These are phyloP conservation scores for Platanthera guangdongensis DNA, from an alignment of 106 monocot species.

Conservation along the genomic window DNA sequence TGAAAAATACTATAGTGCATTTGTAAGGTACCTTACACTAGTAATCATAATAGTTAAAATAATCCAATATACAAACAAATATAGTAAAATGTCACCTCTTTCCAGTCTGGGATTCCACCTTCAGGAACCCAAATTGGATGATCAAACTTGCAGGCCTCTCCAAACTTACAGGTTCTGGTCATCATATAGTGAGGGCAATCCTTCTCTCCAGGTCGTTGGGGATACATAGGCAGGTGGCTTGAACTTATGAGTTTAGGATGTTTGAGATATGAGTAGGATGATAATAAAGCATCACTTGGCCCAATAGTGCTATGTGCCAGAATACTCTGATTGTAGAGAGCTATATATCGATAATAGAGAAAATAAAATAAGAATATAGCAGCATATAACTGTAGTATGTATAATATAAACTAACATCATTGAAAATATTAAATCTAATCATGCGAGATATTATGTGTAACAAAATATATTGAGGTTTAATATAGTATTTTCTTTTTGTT, in stretches of 20 bases:
- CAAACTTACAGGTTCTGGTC: conserved; percentile 98
- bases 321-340: conserved; percentile 71
- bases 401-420: not conserved
- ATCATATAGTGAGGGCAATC: conserved; percentile 97
- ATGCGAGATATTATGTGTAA: conserved; percentile 1
- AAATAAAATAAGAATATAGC: conserved; percentile 48
- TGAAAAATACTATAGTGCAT: not conserved
- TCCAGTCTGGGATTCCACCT: conserved; percentile 97
- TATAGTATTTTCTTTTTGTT: not conserved
- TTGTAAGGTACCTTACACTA: conserved; percentile 4
- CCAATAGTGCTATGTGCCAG: conserved; percentile 72
- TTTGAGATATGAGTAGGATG: conserved; percentile 77
- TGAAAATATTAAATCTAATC: not conserved
- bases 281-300: conserved; percentile 79
- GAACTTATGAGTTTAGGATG: conserved; percentile 71
- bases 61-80: conserved; percentile 24
- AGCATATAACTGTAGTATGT: conserved; percentile 9
- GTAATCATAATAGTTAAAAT: conserved; percentile 13
- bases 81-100: conserved; percentile 76
- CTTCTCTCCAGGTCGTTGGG: conserved; percentile 84
- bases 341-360: conserved; percentile 89
- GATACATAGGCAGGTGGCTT: conserved; percentile 85
- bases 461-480: not conserved
- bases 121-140: conserved; percentile 98
- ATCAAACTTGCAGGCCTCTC: conserved; percentile 90